Evolutionary conservation across 2,329 filamentous ascomycete genomes (phyloP).

Genomic region (Beauveria medogensis): DNA sequence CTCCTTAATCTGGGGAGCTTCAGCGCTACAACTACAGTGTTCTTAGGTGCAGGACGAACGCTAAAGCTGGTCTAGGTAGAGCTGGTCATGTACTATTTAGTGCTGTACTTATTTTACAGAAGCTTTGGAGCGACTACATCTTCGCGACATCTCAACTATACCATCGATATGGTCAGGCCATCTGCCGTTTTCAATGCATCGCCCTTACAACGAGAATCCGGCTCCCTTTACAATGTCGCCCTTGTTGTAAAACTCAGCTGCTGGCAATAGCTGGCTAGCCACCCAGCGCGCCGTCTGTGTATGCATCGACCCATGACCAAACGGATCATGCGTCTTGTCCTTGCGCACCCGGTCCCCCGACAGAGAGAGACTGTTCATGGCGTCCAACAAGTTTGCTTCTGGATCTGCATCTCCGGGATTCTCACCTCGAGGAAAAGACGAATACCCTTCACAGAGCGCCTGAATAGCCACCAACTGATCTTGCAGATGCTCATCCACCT

Average conservation of each 20-base stretch:
- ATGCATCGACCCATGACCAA: slow-evolving; percentile 49
- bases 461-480: slow-evolving; percentile 56
- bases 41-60: no score
- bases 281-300: slow-evolving; percentile 56
- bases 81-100: no score
- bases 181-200: no score
- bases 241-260: slow-evolving; percentile 40
- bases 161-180: no score
- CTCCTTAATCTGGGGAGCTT: no score
- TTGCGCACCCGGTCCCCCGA: slow-evolving; percentile 24
- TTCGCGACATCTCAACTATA: no score
- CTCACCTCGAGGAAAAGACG: slow-evolving; percentile 33
- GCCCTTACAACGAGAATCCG: slow-evolving; percentile 21
- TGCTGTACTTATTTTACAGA: no score
- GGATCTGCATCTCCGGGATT: slow-evolving; percentile 11
- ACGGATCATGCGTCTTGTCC: slow-evolving; percentile 41
- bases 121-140: no score
- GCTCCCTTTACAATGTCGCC: slow-evolving; percentile 42
- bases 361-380: slow-evolving; percentile 22
- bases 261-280: slow-evolving; percentile 40
- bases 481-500: slow-evolving; percentile 50
- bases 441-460: slow-evolving; percentile 44
- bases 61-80: no score
- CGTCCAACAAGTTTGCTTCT: slow-evolving; percentile 18
- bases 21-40: no score